Conservation (phyloP, 2,329 filamentous ascomycete genomes). For the Fusarium sambucinum region DNA sequence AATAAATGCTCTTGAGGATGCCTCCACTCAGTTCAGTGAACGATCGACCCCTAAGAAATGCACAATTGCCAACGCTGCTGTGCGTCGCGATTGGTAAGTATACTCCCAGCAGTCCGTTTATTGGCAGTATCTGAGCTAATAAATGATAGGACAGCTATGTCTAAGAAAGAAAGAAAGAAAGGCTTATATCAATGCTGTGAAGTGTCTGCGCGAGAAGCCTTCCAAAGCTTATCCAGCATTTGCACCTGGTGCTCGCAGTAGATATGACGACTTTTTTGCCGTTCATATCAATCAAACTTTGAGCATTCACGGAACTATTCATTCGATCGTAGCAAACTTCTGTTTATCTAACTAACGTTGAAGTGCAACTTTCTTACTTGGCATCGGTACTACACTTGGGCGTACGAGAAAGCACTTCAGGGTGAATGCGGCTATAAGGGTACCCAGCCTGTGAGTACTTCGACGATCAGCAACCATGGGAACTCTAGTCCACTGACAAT, state of each 20-base stretch:
- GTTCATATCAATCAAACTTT: constrained; percentile 23
- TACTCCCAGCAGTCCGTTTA: accelerated
- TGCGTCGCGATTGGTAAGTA: constrained; percentile 11
- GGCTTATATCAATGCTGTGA: constrained; percentile 3
- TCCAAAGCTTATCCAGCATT: constrained; percentile 18
- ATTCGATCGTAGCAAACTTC: accelerated
- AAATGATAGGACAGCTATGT: neutral
- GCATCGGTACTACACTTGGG: constrained; percentile 20
- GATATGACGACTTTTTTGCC: constrained; percentile 22
- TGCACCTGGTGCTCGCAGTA: constrained; percentile 6
- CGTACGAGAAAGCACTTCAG: constrained; percentile 7
- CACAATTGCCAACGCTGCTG: neutral
- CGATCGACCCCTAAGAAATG: neutral
- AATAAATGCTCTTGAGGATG: neutral
- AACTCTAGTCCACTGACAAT: accelerated
- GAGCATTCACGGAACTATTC: neutral
- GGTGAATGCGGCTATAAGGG: constrained; percentile 22
- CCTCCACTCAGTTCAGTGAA: accelerated
- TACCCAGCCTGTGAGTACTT: constrained; percentile 7
- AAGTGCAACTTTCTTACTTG: constrained; percentile 19
- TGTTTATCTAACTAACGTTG: accelerated
- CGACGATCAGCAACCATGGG: accelerated
- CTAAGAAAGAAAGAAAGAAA: constrained; percentile 12
- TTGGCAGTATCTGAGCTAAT: neutral
- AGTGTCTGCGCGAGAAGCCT: constrained; percentile 9